These are phyloP conservation scores for Acacia pycnantha DNA, from an alignment of 331 rosid species.

Conservation along the genomic window DNA sequence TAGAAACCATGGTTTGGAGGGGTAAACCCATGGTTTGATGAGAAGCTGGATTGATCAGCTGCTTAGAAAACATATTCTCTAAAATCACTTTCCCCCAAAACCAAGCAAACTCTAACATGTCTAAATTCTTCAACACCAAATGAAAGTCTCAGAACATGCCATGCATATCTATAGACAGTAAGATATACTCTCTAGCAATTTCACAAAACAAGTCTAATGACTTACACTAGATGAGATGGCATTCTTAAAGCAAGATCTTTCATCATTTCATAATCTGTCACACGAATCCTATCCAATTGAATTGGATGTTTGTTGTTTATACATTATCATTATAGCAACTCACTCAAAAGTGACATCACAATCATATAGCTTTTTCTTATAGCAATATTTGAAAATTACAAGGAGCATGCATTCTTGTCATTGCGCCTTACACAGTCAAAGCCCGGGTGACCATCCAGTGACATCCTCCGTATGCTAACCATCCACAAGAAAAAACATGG, in stretches of 20 bases:
- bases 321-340: slow-evolving; percentile 18
- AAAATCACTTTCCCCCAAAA: too few species aligned
- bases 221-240: not conserved
- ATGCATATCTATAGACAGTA: slow-evolving; percentile 3
- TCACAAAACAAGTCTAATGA: slow-evolving; percentile 5
- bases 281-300: slow-evolving; percentile 17
- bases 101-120: not conserved
- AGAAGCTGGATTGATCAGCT: too few species aligned
- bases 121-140: slow-evolving; percentile 21
- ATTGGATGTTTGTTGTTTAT: slow-evolving; percentile 11
- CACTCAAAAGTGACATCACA: slow-evolving; percentile 10
- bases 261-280: slow-evolving; percentile 21
- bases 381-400: slow-evolving; percentile 22
- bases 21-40: too few species aligned
- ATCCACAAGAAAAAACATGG: slow-evolving; percentile 93
- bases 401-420: not conserved
- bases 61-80: too few species aligned
- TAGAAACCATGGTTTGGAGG: too few species aligned
- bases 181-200: slow-evolving; percentile 8
- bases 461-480: slow-evolving; percentile 80
- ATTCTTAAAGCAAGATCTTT: slow-evolving; percentile 16
- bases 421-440: slow-evolving; percentile 75
- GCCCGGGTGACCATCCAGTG: slow-evolving; percentile 77
- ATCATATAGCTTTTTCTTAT: not conserved
- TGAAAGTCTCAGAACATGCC: slow-evolving; percentile 3